Percentiles rank a stretch among this genome's conserved stretches.
phyloP scores from a whole-genome alignment of 1,284 basidiomycete genomes.

The Ceratobasidium sp. region DNA sequence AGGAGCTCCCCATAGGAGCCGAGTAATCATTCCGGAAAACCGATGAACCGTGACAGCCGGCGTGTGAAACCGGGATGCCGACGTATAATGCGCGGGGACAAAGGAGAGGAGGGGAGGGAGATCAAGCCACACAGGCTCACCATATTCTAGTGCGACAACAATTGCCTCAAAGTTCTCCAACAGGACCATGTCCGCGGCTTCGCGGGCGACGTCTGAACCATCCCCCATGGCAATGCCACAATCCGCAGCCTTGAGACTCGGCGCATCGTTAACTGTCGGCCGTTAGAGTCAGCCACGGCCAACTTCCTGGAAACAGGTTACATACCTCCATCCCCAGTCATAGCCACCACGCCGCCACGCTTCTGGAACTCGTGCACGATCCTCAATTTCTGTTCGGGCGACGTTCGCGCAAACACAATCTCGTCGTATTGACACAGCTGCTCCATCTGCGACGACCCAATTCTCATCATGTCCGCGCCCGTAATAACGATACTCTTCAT shows the following conservation, averaged over 20 bases:
- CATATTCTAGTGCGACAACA: conserved; percentile 63
- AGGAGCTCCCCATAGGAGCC: neutral
- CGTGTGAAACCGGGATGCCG: neutral
- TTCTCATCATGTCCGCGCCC: conserved; percentile 73
- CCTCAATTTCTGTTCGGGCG: conserved; percentile 78
- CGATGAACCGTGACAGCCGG: neutral
- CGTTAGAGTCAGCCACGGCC: neutral
- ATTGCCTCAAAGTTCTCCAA: conserved; percentile 66
- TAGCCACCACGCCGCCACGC: conserved; percentile 75
- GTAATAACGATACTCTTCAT: conserved; percentile 61
- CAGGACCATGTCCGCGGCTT: conserved; percentile 80
- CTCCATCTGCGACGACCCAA: conserved; percentile 70
- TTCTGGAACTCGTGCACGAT: conserved; percentile 80
- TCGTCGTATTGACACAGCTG: conserved; percentile 62
- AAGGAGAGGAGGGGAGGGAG: neutral
- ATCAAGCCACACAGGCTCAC: conserved; percentile 47
- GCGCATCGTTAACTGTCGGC: conserved; percentile 64
- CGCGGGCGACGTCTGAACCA: conserved; percentile 79
- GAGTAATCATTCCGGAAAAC: conserved; percentile 10
- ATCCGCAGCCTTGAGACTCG: conserved; percentile 68
- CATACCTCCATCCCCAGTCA: conserved; percentile 77
- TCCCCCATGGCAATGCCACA: conserved; percentile 79
- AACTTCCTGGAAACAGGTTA: conserved; percentile 62
- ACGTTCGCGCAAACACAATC: conserved; percentile 78
- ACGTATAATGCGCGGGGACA: conserved; percentile 1